Conservation (phyloP, 495 filamentous ascomycete genomes). For the Darksidea phi region DNA sequence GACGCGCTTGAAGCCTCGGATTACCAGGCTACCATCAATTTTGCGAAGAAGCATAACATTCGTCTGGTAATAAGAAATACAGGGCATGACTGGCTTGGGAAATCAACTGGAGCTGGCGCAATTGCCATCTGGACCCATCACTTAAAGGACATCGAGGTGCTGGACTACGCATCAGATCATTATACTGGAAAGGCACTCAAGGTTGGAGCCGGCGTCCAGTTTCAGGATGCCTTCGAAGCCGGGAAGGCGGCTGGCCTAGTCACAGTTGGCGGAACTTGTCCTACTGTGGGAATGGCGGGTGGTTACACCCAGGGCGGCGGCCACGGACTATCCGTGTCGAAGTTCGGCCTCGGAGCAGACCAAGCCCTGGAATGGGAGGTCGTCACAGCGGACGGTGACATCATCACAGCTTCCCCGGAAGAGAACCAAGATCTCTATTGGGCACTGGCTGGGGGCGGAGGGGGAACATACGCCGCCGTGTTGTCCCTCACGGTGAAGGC, state of each 20-base stretch:
- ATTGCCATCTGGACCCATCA: conserved; percentile 22
- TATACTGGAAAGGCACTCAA: conserved; percentile 22
- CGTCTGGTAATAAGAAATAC: conserved; percentile 21
- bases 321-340: conserved; percentile 53
- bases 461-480: conserved; percentile 17
- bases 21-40: conserved; percentile 52
- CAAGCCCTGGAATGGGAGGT: conserved; percentile 53
- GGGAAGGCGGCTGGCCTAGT: conserved; percentile 2
- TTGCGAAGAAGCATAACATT: conserved; percentile 41
- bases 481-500: conserved; percentile 1
- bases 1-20: no score
- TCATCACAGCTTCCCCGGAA: neutral
- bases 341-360: conserved; percentile 62
- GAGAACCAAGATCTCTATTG: conserved; percentile 3
- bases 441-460: conserved; percentile 8
- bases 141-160: conserved; percentile 6
- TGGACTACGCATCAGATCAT: neutral
- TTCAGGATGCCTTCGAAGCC: neutral
- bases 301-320: conserved; percentile 65
- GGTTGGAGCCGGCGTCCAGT: conserved; percentile 16
- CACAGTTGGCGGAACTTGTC: conserved; percentile 45
- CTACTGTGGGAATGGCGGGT: conserved; percentile 53
- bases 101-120: conserved; percentile 17
- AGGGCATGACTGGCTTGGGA: conserved; percentile 23
- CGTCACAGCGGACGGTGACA: conserved; percentile 1